Evolutionary conservation across 2,329 filamentous ascomycete species (phyloP), one percentile per base, ranked within the genome.

Genomic region (Colletotrichum ledebouriae): DNA sequence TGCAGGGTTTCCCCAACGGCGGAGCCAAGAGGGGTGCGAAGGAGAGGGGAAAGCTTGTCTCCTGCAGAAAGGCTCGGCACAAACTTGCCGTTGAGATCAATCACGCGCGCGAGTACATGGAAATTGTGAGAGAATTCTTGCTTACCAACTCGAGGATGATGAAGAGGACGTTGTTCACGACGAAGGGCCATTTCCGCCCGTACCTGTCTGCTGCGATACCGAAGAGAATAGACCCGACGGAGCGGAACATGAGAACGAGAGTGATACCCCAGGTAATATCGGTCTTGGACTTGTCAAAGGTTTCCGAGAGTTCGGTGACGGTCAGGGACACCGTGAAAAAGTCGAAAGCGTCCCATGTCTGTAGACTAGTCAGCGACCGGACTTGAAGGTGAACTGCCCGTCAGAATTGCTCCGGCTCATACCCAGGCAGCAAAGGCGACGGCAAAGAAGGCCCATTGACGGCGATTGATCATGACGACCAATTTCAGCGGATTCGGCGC

Each of bases 91-190:
- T 41, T 12, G 44, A 37, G 39, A 37, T 46, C 58, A 49, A 58
- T 55, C 33, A 20, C 7, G 12, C n/a, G 49, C 25, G 20, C 1
- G 17, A 22, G 44, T 12, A 34, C 15, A 44, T 44, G 52, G 59
- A 41, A 13, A 75, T 5, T 3, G 50, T 56, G 59, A 59, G 46
- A 37, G 37, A 56, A 56, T 60, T 57, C 82, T 41, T n/a, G 17
- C 82, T 79, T 74, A 90, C 90, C 73, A 94, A 83, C 77, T 94
- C 91, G 10, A 94, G 83, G 6, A 89, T 76, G 42, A 92, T 90
- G 67, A 94, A 89, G 20, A 94, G 82, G 22, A 93, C 69, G 78
- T 94, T 92, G 79, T 94, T 94, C 67, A 91, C 75, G 13, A 94
- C 85, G 81, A 94, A 93, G 1, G 91, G 91, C 90, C 91, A 93